Evolutionary conservation across 2,329 filamentous ascomycete genomes (phyloP), one percentile per base, ranked within the genome.

Genomic region (Sordariomycetes sp.): DNA sequence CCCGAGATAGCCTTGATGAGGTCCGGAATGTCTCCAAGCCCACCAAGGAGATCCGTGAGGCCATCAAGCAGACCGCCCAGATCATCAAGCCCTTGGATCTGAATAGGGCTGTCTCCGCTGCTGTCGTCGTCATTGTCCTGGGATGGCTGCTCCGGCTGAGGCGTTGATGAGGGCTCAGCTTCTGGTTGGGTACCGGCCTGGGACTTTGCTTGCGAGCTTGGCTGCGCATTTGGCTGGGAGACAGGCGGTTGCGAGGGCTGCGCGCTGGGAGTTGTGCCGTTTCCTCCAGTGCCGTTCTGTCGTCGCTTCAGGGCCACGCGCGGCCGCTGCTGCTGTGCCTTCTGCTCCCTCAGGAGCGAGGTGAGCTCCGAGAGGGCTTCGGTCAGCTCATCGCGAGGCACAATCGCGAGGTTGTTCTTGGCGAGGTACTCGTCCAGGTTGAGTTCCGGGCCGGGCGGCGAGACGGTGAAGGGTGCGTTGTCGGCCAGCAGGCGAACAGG

Each of bases 361-460:
- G 57, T 65, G 35, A 66, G 54, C 43, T 66, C 61, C 6, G 55
- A 57, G 12, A 66, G 39, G 2, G 56, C 60, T 27, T 65, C 61
- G n/a, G 61, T 62, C 35, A 66, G 57, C 35, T 66, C 61, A 30
- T 58, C 61, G n/a, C 59, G 53, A 21, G 63, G 62, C 7, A 65
- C 62, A 32, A 66, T 45, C 19, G 57, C 63, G 21, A 66, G 48
- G 34, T 64, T 63, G 44, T 65, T 60, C 44, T 55, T 65, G 28
- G 55, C 56, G 26, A 66, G 46, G 29, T 61, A 44, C 29, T 58
- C 58, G 16, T 61, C 59, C 16, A 66, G 55, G 14, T 61, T 28
- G 17, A 28, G 17, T 5, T 28, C 17, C 4, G 25, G 25, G n/a
- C n/a, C n/a, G n/a, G 25, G 25, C 17, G 17, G 25, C 25, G 25